phyloP scores from a whole-genome alignment of 192 early-diverging fungal genomes.

The Coemansia reversa region DNA sequence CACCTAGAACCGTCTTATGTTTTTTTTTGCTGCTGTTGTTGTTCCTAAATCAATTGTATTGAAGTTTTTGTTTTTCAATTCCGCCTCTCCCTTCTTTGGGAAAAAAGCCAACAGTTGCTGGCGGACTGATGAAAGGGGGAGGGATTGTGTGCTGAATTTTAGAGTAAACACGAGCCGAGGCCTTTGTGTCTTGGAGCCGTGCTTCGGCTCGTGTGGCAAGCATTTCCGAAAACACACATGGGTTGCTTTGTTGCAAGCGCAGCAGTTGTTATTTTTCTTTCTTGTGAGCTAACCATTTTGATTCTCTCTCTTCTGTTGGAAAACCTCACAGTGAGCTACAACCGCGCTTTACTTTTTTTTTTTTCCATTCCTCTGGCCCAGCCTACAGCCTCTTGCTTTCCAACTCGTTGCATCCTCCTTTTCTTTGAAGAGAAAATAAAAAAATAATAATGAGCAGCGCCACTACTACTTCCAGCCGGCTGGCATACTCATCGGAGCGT shows the following conservation, averaged over 20 bases:
- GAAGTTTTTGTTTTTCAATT: neutral
- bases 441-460: slow-evolving; percentile 1
- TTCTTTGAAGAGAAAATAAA: neutral
- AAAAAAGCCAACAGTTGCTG: too few species aligned
- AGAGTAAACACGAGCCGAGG: too few species aligned
- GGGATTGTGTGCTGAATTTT: too few species aligned
- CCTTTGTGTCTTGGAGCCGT: too few species aligned
- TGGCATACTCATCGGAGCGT: neutral
- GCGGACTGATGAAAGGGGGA: neutral
- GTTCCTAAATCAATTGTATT: slow-evolving; percentile 4
- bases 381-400: neutral
- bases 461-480: neutral
- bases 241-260: too few species aligned
- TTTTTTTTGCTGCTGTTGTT: slow-evolving; percentile 1
- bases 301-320: neutral
- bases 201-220: too few species aligned
- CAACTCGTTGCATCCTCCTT: neutral
- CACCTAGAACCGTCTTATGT: neutral
- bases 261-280: too few species aligned
- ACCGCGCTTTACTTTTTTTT: neutral
- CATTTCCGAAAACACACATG: too few species aligned
- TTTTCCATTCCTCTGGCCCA: too few species aligned
- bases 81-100: too few species aligned
- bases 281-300: too few species aligned
- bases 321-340: neutral